These are phyloP conservation scores for Physcia stellaris DNA, from an alignment of 495 filamentous ascomycete genomes.

Conservation along the genomic window DNA sequence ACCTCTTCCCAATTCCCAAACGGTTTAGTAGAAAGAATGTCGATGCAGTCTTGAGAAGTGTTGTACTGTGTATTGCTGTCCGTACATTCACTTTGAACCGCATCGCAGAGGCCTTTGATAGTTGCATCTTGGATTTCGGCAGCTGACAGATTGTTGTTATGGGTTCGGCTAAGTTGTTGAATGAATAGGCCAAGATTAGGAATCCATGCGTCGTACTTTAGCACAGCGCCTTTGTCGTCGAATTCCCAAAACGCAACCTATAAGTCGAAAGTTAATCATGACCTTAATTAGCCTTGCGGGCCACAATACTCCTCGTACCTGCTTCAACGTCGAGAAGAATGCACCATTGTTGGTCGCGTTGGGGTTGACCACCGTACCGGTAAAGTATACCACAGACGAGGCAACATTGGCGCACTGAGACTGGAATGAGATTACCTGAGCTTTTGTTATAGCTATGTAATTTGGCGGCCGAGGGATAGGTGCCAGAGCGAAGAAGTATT, in stretches of 20 bases:
- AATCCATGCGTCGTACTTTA: constrained; percentile 12
- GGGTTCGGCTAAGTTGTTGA: background rate
- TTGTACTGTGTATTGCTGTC: no score
- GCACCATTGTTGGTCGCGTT: constrained; percentile 2
- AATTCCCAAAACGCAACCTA: constrained; percentile 12
- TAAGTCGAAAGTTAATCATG: background rate
- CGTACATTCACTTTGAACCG: no score
- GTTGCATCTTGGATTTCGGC: no score
- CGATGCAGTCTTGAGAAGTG: background rate
- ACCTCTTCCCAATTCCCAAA: constrained; percentile 2
- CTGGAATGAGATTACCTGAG: constrained; percentile 9
- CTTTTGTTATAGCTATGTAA: constrained; percentile 1
- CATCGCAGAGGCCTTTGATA: no score
- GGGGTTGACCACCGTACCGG: background rate
- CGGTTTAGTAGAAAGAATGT: background rate
- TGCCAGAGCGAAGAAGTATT: no score
- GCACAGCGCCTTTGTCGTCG: constrained; percentile 8
- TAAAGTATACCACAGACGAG: constrained; percentile 8
- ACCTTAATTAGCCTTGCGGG: background rate
- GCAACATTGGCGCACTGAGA: constrained; percentile 8
- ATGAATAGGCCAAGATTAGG: constrained; percentile 2
- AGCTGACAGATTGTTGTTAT: no score
- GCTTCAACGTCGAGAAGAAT: constrained; percentile 6
- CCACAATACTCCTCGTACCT: constrained; percentile 1
- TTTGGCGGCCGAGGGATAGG: constrained; percentile 3